Evolutionary conservation across 768 basidiomycete genomes (phyloP).

Genomic region (Hypsizygus marmoreus): DNA sequence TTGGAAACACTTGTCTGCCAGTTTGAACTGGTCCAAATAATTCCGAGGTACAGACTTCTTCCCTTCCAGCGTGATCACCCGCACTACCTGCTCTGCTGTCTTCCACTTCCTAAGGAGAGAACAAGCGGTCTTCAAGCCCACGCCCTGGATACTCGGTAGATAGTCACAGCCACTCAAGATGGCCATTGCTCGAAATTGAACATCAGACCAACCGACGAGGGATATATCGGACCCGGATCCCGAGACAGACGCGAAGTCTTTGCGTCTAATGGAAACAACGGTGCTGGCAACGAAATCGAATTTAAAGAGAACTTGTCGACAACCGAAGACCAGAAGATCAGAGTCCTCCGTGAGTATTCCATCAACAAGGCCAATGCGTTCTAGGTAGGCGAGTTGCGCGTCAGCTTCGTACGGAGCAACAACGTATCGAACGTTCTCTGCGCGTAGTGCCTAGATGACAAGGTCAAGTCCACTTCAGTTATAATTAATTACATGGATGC

Average conservation of each 20-base stretch:
- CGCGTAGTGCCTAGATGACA: constrained; percentile 71
- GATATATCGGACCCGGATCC: constrained; percentile 57
- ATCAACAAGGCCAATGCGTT: constrained; percentile 78
- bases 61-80: constrained; percentile 76
- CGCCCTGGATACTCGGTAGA: constrained; percentile 84
- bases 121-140: constrained; percentile 95
- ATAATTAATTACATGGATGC: neutral
- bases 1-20: constrained; percentile 90
- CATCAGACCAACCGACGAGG: constrained; percentile 86
- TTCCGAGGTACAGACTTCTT: constrained; percentile 77
- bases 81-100: constrained; percentile 82
- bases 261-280: constrained; percentile 66
- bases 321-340: constrained; percentile 97
- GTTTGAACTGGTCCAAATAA: constrained; percentile 73
- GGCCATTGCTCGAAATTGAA: constrained; percentile 90
- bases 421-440: constrained; percentile 79
- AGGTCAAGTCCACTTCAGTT: constrained; percentile 7
- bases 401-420: constrained; percentile 99
- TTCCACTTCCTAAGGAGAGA: constrained; percentile 80
- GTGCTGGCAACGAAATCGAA: constrained; percentile 70
- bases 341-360: constrained; percentile 98
- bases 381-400: constrained; percentile 93
- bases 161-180: constrained; percentile 94
- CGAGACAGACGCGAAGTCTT: constrained; percentile 65
- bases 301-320: constrained; percentile 90